Percentiles rank a stretch among this genome's conserved stretches.
Evolutionary conservation across 306 rosid genomes (phyloP).

Genomic region (Betula pendula): DNA sequence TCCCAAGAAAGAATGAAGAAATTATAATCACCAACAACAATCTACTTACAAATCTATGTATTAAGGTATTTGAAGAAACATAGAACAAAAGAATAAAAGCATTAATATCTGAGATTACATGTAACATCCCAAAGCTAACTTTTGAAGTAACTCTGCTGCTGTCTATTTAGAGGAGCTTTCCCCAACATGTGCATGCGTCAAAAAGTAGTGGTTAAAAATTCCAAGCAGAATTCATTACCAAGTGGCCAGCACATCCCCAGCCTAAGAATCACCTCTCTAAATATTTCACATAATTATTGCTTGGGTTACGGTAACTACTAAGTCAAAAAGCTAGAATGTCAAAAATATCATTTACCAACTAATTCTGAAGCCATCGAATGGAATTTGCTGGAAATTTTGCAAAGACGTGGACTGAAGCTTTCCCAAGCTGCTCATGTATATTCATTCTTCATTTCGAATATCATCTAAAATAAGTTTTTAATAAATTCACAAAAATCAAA

Average conservation of each 20-base stretch:
- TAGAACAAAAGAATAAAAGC: neutral
- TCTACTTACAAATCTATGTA: neutral
- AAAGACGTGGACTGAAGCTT: neutral
- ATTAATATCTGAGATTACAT: neutral
- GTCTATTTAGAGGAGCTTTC: neutral
- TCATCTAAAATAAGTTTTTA: neutral
- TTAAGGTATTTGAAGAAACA: neutral
- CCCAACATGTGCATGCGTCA: neutral
- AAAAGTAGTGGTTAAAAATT: neutral
- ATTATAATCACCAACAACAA: neutral
- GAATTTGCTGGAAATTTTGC: neutral
- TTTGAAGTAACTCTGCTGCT: neutral
- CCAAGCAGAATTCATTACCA: neutral
- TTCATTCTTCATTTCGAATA: neutral
- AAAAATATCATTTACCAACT: neutral
- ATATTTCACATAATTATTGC: neutral
- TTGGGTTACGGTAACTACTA: neutral
- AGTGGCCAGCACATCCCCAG: neutral
- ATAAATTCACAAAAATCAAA: neutral
- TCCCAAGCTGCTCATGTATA: neutral
- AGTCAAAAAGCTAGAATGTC: neutral
- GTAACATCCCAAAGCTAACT: neutral
- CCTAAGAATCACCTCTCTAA: neutral
- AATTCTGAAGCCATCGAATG: neutral
- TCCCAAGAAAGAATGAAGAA: neutral